A percentile compares a stretch with the other conserved stretches of the same genome.
Conservation (phyloP, 2,329 filamentous ascomycete genomes). For the Aspergillus sp. region DNA sequence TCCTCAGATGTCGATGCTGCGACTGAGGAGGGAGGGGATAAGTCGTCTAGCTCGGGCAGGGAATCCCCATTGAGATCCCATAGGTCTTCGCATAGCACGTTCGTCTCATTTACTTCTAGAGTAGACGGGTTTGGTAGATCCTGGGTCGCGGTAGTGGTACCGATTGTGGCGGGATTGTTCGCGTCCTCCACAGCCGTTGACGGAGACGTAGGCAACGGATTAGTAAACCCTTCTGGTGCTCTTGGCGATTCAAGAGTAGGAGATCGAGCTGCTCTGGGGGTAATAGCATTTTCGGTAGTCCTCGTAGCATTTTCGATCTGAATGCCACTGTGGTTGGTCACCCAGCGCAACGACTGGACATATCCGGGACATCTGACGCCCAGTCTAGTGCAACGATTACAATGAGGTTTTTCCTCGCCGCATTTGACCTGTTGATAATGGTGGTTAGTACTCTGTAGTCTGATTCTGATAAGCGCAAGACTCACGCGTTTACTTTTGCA, state of each 20-base stretch:
- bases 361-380: slow-evolving; percentile 34
- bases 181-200: background rate
- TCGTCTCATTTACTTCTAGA: slow-evolving; percentile 12
- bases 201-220: background rate
- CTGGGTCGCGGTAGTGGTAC: background rate
- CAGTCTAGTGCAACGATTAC: slow-evolving; percentile 31
- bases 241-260: background rate
- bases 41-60: slow-evolving; percentile 27
- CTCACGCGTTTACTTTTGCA: slow-evolving; percentile 36
- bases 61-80: slow-evolving; percentile 25
- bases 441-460: background rate
- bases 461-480: slow-evolving; percentile 2
- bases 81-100: slow-evolving; percentile 21
- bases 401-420: slow-evolving; percentile 34
- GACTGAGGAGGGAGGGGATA: slow-evolving; percentile 19
- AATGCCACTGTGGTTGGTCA: slow-evolving; percentile 23
- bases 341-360: slow-evolving; percentile 31
- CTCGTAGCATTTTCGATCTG: background rate
- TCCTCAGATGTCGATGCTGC: slow-evolving; percentile 11
- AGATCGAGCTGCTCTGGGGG: background rate
- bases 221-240: background rate
- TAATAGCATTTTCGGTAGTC: background rate
- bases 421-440: slow-evolving; percentile 29
- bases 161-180: background rate
- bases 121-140: background rate